These are phyloP conservation scores for Neurospora sp. DNA, from an alignment of 495 filamentous ascomycete species.

Conservation along the genomic window DNA sequence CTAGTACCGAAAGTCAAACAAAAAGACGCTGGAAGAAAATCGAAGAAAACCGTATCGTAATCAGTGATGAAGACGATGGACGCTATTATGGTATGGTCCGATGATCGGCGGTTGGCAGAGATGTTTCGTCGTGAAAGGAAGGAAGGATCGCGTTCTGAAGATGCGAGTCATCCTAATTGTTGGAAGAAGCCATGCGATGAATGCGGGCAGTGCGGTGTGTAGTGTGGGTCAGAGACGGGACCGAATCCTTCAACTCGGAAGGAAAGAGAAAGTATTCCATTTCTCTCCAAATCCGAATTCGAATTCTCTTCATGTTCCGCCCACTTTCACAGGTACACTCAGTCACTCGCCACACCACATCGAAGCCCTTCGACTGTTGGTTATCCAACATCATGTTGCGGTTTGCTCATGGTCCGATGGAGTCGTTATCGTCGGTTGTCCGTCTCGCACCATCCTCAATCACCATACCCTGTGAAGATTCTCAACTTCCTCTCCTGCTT, in stretches of 20 bases:
- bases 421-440: background rate
- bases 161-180: background rate
- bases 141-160: background rate
- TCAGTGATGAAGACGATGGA: background rate
- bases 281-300: background rate
- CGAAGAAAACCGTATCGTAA: background rate
- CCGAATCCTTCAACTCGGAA: background rate
- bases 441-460: background rate
- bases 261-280: background rate
- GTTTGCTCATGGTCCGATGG: background rate
- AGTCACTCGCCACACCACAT: background rate
- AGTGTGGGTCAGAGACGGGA: background rate
- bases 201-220: background rate
- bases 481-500: constrained; percentile 3
- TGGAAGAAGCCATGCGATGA: background rate
- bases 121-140: background rate
- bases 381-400: background rate
- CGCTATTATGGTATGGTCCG: background rate
- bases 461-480: constrained; percentile 1
- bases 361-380: background rate
- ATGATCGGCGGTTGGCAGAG: background rate
- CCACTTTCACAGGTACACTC: background rate
- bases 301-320: background rate
- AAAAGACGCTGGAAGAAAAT: background rate
- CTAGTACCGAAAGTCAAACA: background rate